phyloP scores from a whole-genome alignment of 108 stramenopile genomes.

The Cyclotella baltica region DNA sequence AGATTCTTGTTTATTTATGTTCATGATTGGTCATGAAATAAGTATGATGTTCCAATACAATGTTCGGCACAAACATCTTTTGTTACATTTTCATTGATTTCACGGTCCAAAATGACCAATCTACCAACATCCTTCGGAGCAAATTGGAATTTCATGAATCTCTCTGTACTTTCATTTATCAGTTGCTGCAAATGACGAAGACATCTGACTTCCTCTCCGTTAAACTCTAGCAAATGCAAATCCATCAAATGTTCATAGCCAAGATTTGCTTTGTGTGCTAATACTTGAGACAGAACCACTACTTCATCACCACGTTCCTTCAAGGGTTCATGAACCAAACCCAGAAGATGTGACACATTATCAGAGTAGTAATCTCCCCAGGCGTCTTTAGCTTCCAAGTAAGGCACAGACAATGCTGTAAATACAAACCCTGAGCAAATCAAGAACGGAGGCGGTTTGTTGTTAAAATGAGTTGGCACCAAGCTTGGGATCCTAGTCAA shows the following conservation, averaged over 20 bases:
- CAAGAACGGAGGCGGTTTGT: conserved; percentile 60
- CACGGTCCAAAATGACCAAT: conserved; percentile 55
- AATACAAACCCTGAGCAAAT: conserved; percentile 69
- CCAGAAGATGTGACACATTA: conserved; percentile 52
- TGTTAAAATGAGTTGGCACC: conserved; percentile 62
- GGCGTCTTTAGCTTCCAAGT: conserved; percentile 61
- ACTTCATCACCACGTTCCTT: conserved; percentile 58
- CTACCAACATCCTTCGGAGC: conserved; percentile 53
- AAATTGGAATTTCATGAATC: conserved; percentile 60
- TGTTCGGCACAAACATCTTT: conserved; percentile 61
- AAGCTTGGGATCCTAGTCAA: conserved; percentile 39
- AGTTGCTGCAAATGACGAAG: conserved; percentile 58
- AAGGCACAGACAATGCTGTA: conserved; percentile 57
- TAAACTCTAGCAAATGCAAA: conserved; percentile 57
- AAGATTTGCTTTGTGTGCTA: conserved; percentile 61
- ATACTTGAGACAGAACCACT: conserved; percentile 61
- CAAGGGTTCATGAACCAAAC: conserved; percentile 46
- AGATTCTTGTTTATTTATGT: background rate
- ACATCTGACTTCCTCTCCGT: conserved; percentile 58
- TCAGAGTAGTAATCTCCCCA: conserved; percentile 65
- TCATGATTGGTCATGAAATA: conserved; percentile 13
- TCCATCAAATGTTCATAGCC: conserved; percentile 62
- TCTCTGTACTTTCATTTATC: conserved; percentile 44
- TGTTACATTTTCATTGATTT: conserved; percentile 40
- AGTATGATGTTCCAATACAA: conserved; percentile 50